Conservation (phyloP, 202 grass and related monocot species). For the Digitaria exilis region DNA sequence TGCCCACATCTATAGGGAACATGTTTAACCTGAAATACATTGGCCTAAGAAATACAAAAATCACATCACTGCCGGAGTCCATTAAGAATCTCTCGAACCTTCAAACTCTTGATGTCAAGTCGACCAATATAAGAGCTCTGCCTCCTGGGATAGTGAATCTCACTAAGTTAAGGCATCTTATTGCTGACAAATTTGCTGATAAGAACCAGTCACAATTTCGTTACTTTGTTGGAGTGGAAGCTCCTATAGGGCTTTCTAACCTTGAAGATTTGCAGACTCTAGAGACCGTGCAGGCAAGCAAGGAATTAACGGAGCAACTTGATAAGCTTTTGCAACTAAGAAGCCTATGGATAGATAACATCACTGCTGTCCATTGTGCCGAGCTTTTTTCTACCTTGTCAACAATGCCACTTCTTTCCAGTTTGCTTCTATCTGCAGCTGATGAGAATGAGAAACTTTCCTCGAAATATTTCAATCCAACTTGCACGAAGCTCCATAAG, state of each 20-base stretch:
- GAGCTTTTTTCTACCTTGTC: constrained; percentile 40
- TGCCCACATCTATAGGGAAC: constrained; percentile 30
- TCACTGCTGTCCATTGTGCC: constrained; percentile 23
- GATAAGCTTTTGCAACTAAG: constrained; percentile 35
- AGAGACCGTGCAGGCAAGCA: constrained; percentile 36
- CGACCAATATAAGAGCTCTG: constrained; percentile 21
- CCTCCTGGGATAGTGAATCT: constrained; percentile 43
- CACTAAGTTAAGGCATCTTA: constrained; percentile 34
- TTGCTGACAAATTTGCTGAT: constrained; percentile 7
- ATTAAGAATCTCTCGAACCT: constrained; percentile 45
- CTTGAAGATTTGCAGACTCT: constrained; percentile 58
- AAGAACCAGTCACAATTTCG: neutral
- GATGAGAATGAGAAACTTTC: constrained; percentile 41
- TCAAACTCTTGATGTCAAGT: constrained; percentile 38
- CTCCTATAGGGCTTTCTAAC: constrained; percentile 2
- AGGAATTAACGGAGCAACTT: constrained; percentile 7
- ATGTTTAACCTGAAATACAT: constrained; percentile 52
- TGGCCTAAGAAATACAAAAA: constrained; percentile 35
- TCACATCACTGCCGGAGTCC: constrained; percentile 31
- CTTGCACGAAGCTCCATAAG: constrained; percentile 24
- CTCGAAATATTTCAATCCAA: constrained; percentile 32
- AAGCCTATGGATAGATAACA: constrained; percentile 35
- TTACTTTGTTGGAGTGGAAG: constrained; percentile 7
- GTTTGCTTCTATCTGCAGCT: constrained; percentile 44
- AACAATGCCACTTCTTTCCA: constrained; percentile 9